Conservation (phyloP, 768 basidiomycete species). For the Lactarius deliciosus region DNA sequence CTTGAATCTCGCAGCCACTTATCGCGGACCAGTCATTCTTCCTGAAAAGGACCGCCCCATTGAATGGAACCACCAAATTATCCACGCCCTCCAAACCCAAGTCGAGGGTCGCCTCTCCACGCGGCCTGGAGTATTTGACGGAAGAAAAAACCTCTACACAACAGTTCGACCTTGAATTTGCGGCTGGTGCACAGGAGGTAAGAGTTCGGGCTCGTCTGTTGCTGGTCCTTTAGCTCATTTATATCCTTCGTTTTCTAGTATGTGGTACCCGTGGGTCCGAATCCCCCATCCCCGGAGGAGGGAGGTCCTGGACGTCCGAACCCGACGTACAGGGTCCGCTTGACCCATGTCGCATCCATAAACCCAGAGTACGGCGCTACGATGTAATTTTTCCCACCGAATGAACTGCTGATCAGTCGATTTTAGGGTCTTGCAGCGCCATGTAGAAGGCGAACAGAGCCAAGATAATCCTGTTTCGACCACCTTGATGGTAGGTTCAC, state of each 20-base stretch:
- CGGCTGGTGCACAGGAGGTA: slow-evolving; percentile 48
- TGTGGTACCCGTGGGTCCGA: slow-evolving; percentile 47
- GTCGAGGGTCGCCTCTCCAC: slow-evolving; percentile 63
- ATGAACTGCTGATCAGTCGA: neutral
- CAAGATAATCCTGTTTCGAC: slow-evolving; percentile 70
- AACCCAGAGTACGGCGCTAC: slow-evolving; percentile 66
- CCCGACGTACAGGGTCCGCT: slow-evolving; percentile 52
- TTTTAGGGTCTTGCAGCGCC: slow-evolving; percentile 58
- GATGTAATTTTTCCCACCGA: slow-evolving; percentile 31
- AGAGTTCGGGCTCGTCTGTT: slow-evolving; percentile 23
- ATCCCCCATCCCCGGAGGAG: neutral
- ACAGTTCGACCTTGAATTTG: slow-evolving; percentile 60
- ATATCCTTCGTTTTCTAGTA: slow-evolving; percentile 46
- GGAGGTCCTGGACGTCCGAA: slow-evolving; percentile 48
- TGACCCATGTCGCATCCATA: slow-evolving; percentile 74
- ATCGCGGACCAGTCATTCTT: slow-evolving; percentile 53
- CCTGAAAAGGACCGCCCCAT: slow-evolving; percentile 62
- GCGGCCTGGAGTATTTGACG: slow-evolving; percentile 75
- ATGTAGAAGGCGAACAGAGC: slow-evolving; percentile 62
- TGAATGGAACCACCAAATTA: slow-evolving; percentile 65
- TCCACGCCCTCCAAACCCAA: slow-evolving; percentile 57
- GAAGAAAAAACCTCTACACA: slow-evolving; percentile 74
- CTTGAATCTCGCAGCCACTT: neutral
- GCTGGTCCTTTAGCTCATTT: neutral
- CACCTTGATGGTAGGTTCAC: slow-evolving; percentile 53